Evolutionary conservation across 2,329 filamentous ascomycete genomes (phyloP), one percentile per base, ranked within the genome.

Genomic region (Xylariaceae sp.): DNA sequence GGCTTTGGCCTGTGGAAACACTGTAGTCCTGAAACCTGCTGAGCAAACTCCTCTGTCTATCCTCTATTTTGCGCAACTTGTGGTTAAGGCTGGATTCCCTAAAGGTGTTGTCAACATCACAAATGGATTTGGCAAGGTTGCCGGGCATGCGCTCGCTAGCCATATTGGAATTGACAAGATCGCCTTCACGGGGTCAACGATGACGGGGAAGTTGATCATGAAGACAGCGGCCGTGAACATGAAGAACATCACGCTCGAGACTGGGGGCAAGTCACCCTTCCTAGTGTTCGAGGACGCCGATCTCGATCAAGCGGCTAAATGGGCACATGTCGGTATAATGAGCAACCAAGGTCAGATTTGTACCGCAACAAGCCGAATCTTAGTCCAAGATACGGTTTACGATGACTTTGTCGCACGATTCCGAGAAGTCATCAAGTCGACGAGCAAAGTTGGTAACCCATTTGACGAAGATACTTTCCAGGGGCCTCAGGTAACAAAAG

Each of bases 91-190:
- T 7, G 87, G 87, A 0, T 91, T 91, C 62, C 88, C 88, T 2
- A 81, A 87, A 0, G 88, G 88, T 38, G 87, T 91, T 5, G 68
- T 91, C 56, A 91, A 91, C 66, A 78, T 91, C 49, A 65, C 90
- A 49, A 89, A 89, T 53, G 88, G 88, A 0, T 76, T 82, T 45
- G 87, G 87, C 22, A 75, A 75, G 22, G 82, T 83, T 33, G 83
- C 86, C 0, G 88, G 88, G 11, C 75, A 82, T 5, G 83, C 86
- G 0, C 75, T 91, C 9, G 84, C 82, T 1, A 75, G 76, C 38
- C 88, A 92, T 63, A 69, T 81, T 19, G 78, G 78, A 39, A 76
- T 92, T 14, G 83, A 89, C 62, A 91, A 91, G 72, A 76, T 92
- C 53, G 86, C 87, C 0, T 92, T 91, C 56, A 91, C 88, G 0